Base-by-base conservation (phyloP, 1,139 yeast species). In the Pichia sp. region DNA sequence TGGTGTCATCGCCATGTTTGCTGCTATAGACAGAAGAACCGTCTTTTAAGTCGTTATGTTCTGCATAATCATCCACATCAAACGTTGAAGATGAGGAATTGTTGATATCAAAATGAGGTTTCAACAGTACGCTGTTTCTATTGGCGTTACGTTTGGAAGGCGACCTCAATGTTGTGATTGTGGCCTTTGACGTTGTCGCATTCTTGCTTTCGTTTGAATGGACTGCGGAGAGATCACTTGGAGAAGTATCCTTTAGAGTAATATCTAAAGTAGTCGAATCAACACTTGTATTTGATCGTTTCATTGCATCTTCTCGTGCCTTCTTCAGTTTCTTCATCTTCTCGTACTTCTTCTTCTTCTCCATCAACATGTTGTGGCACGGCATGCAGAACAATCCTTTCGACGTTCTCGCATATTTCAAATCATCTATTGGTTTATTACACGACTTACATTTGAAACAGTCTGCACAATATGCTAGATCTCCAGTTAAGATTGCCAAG, bases 401-500 rank as follows among this genome's bases (percentile, higher is more conserved):
- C 39, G 94, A 84, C 0, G 99, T 93, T 61, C 96, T 76, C 21
- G 99, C 99, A 62, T 93, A 94, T 54, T 91, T 75, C 57, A 91
- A 71, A 66, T 93, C 97, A 60, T 88, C 96, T 53, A 93, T 93
- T 56, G 85, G 85, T 55, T 80, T 81, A 62, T 86, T 86, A 70
- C 99, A 93, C 55, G 89, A 84, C 46, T 96, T 81, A 66, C 99
- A 93, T 58, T 84, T 82, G 69, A 93, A 93, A 68, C 99, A 93
- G 44, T 77, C 76, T 7, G 96, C 82, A 66, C 99, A 94, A 63
- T 89, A 93, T 4, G 98, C 97, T 62, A 88, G 95, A 58, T 85
- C 95, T 20, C 97, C 96, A 1, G 98, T 90, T 41, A 91, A 75
- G 34, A 93, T 91, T n/a, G 99, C 99, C 70, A 91, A 73, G 65